Evolutionary conservation across 495 filamentous ascomycete species (phyloP), one percentile per base, ranked within the genome.

Genomic region (Penicillium verhagenii): DNA sequence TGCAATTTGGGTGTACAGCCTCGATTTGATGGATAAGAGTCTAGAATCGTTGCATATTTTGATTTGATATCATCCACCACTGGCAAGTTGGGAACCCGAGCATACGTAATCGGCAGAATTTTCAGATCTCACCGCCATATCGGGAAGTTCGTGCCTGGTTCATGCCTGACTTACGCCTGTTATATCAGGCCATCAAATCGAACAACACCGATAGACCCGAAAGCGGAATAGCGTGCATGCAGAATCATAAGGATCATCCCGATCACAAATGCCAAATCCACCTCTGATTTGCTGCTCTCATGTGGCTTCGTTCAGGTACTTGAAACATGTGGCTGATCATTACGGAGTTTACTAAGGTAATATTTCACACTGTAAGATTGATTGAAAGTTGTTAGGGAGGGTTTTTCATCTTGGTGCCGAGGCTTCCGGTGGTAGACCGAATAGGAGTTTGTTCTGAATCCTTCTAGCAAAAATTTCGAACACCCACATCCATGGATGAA

Each of bases 361-460:
- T 35, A n/a, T 5, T 35, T 16, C 33, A 35, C 11, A 35, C n/a
- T n/a, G n/a, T n/a, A n/a, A n/a, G n/a, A n/a, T n/a, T n/a, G n/a
- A n/a, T n/a, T n/a, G n/a, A n/a, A n/a, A n/a, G n/a, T n/a, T n/a
- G n/a, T n/a, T n/a, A n/a, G n/a, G n/a, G n/a, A n/a, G n/a, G n/a
- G n/a, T n/a, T n/a, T n/a, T n/a, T n/a, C n/a, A n/a, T n/a, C n/a
- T n/a, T n/a, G n/a, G 31, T 31, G 53, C 53, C 53, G 53, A 37
- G 46, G 53, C 50, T 26, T 38, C 53, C 35, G 53, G 45, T 24
- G 8, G 50, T n/a, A n/a, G n/a, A n/a, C 28, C 50, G 26, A 29
- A 40, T 24, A 20, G 39, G 39, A 20, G 39, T 35, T 21, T 16
- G 39, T n/a, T n/a, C n/a, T n/a, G n/a, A n/a, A n/a, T n/a, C n/a